Evolutionary conservation across 2,329 filamentous ascomycete genomes (phyloP), one percentile per base, ranked within the genome.

Genomic region (Penicillium sp.): DNA sequence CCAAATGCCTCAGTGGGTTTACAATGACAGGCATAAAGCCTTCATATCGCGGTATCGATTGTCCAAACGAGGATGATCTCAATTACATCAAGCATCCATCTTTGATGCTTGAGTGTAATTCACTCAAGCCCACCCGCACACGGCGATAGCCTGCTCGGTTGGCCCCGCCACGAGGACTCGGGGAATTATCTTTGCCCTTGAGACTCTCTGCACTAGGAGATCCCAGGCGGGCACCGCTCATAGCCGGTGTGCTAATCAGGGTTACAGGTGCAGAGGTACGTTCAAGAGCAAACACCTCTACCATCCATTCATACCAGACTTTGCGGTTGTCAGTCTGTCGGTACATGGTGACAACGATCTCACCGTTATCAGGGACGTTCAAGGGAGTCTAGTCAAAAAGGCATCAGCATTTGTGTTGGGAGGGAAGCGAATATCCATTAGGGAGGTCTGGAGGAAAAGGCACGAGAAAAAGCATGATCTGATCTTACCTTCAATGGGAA

Each of bases 231-330:
- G 66, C 68, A 51, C 71, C 71, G 50, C 67, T 73, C 69, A 72
- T 69, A 29, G 68, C 57, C 11, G 71, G 70, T 13, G 63, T 64
- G 26, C 61, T 53, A 45, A 61, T 45, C 46, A 61, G 54, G 29
- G 57, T 39, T 7, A 54, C 35, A 21, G 63, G n/a, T 44, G 64
- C 57, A 11, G 60, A 45, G 29, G 49, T 63, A 21, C 60, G 66
- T 59, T 75, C 72, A 14, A 74, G 56, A 25, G 72, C 83, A 74
- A 88, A 97, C 11, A 90, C 91, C 74, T 98, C 95, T 2, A 97
- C 88, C 59, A 95, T 82, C 95, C 95, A 99, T 74, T 99, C 95
- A 74, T 99, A 99, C 96, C 95, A 99, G 8, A 99, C 95, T 74
- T 91, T 96, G 37, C 89, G 86, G 72, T 97, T 92, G 70, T 99